Base-by-base conservation (phyloP, 352 stramenopile genomes). In the Elongisporangium prolatum region DNA sequence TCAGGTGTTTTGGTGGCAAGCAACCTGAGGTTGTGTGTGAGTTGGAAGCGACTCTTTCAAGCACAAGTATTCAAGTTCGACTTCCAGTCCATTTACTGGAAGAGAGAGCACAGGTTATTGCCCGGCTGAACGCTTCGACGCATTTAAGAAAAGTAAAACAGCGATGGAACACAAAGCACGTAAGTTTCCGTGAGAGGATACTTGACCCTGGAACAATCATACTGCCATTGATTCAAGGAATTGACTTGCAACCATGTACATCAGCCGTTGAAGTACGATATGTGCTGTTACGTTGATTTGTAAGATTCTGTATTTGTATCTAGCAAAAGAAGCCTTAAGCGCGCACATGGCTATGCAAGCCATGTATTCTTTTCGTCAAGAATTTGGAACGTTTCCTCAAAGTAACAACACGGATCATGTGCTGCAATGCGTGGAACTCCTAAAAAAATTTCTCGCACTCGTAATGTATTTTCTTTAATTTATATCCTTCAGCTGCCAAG, bases 291-390 rank as follows among this genome's bases (percentile, higher is more conserved):
- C 52, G n/a, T n/a, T n/a, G n/a, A n/a, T n/a, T n/a, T n/a, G n/a
- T n/a, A n/a, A n/a, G n/a, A n/a, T n/a, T n/a, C n/a, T 7, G n/a
- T 13, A 4, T 22, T 54, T 18, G 16, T 17, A n/a, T 13, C 8
- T 40, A 22, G 52, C n/a, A 49, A 22, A 51, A 5, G 49, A 48
- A 5, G 47, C 38, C 0, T n/a, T 18, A 24, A 62, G 44, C 11
- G 16, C 51, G 3, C 67, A 74, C 48, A 11, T 63, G n/a, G 61
- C 65, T 10, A 59, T 74, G 50, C 67, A 74, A 25, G 64, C 56
- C 3, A 38, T 74, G 11, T 71, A 74, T 47, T 17, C 28, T 10
- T 74, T 63, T 48, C 57, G 59, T 1, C 67, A 74, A 21, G 40
- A 55, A 14, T 67, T 68, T 16, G 63, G 67, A 1, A 56, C 40